Conservation (phyloP, 2,329 filamentous ascomycete species). For the Cladobotryum protrusum region DNA sequence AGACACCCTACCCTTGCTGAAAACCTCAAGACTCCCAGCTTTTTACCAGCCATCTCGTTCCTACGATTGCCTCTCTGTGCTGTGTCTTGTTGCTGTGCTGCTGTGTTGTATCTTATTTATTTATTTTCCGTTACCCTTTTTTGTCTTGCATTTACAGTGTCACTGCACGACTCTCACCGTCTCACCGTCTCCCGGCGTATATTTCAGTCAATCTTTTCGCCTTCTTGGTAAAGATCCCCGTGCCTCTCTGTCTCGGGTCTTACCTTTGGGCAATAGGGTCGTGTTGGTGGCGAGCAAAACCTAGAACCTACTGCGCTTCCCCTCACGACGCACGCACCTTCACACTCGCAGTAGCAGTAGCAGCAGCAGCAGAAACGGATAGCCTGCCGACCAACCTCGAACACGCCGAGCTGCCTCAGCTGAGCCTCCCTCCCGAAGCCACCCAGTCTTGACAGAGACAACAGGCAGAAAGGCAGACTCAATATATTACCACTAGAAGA, state of each 20-base stretch:
- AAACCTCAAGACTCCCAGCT: too few relatives aligned
- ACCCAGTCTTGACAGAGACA: neutral
- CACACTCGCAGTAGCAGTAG: neutral
- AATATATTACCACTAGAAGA: neutral
- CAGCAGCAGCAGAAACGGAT: too few relatives aligned
- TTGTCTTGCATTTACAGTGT: neutral
- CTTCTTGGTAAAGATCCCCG: neutral
- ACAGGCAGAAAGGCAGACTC: neutral
- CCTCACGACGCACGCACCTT: neutral
- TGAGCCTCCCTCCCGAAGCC: conserved; percentile 2
- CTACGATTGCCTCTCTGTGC: too few relatives aligned
- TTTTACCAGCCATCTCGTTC: too few relatives aligned
- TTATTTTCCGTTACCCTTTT: neutral
- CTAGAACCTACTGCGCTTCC: neutral
- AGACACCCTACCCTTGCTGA: too few relatives aligned
- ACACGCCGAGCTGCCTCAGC: conserved; percentile 9
- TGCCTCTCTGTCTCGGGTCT: neutral
- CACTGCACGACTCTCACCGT: too few relatives aligned
- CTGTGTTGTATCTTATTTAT: too few relatives aligned
- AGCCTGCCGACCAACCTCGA: neutral
- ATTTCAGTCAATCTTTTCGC: neutral
- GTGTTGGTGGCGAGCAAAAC: neutral
- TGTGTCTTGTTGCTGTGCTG: too few relatives aligned
- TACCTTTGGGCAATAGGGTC: neutral
- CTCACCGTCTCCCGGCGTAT: too few relatives aligned